These are phyloP conservation scores for Barnettozyma populi DNA, from an alignment of 805 yeast species.

Conservation along the genomic window DNA sequence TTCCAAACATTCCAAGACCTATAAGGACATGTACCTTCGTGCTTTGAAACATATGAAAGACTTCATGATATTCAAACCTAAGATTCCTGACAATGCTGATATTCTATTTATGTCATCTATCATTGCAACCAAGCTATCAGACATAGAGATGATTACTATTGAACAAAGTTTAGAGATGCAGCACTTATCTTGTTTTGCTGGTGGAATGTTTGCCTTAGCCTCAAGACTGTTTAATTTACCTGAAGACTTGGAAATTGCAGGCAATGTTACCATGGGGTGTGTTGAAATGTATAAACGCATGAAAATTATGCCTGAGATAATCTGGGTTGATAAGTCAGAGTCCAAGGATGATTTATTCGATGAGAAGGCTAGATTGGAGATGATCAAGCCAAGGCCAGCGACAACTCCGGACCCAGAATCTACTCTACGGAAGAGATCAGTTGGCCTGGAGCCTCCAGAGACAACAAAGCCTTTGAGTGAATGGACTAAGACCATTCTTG, in stretches of 20 bases:
- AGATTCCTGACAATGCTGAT: constrained; percentile 35
- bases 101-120: constrained; percentile 27
- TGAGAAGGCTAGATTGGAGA: constrained; percentile 11
- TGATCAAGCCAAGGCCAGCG: not conserved
- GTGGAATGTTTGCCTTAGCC: constrained; percentile 48
- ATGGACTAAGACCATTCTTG: not conserved
- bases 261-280: constrained; percentile 44
- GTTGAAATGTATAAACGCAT: constrained; percentile 34
- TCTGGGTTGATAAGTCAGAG: constrained; percentile 27
- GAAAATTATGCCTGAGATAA: constrained; percentile 41
- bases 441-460: not conserved
- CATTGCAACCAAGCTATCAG: constrained; percentile 21
- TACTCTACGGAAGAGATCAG: not conserved
- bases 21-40: constrained; percentile 29
- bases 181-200: constrained; percentile 47
- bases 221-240: constrained; percentile 34
- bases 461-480: not conserved
- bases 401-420: not conserved
- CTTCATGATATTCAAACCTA: constrained; percentile 41
- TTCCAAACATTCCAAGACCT: constrained; percentile 18
- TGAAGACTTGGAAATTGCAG: constrained; percentile 36
- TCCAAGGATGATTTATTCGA: constrained; percentile 21
- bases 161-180: constrained; percentile 34
- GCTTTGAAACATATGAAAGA: constrained; percentile 35
- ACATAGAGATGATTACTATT: constrained; percentile 9